These are phyloP conservation scores for Coemansia asiatica DNA, from an alignment of 192 early-diverging fungal genomes.

Conservation along the genomic window DNA sequence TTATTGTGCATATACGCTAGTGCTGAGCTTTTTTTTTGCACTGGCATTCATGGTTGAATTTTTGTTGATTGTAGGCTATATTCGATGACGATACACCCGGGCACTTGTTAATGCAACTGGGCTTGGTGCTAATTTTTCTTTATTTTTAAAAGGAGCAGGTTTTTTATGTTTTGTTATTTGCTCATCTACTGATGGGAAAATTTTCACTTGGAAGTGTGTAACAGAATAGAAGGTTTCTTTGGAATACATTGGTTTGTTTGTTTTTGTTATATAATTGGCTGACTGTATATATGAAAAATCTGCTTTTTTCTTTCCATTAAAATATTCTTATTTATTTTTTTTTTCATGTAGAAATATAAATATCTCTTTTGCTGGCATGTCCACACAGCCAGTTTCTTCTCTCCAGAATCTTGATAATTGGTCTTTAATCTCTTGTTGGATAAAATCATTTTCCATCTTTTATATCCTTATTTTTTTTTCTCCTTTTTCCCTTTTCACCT, in stretches of 20 bases:
- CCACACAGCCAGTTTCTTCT: background rate
- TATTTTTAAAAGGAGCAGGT: background rate
- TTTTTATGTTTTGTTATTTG: background rate
- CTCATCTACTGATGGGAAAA: background rate
- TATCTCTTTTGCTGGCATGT: background rate
- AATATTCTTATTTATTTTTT: background rate
- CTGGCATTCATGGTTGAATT: background rate
- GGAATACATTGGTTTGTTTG: background rate
- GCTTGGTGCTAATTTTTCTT: background rate
- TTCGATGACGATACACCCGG: background rate
- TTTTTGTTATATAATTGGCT: no score
- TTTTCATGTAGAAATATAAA: background rate
- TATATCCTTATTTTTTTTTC: background rate
- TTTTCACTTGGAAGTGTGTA: background rate
- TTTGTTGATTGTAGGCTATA: background rate
- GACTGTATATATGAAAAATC: background rate
- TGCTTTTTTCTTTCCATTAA: background rate
- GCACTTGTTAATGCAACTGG: background rate
- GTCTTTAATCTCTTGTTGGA: conserved; percentile 2
- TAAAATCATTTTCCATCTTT: background rate
- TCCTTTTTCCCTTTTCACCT: background rate
- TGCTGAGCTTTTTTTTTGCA: background rate
- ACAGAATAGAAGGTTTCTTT: background rate
- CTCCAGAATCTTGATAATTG: background rate
- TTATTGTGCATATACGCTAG: background rate